A percentile compares a stretch with the other conserved stretches of the same genome.
Evolutionary conservation across 441 rosid genomes (phyloP).

Genomic region (Lepidium campestre): DNA sequence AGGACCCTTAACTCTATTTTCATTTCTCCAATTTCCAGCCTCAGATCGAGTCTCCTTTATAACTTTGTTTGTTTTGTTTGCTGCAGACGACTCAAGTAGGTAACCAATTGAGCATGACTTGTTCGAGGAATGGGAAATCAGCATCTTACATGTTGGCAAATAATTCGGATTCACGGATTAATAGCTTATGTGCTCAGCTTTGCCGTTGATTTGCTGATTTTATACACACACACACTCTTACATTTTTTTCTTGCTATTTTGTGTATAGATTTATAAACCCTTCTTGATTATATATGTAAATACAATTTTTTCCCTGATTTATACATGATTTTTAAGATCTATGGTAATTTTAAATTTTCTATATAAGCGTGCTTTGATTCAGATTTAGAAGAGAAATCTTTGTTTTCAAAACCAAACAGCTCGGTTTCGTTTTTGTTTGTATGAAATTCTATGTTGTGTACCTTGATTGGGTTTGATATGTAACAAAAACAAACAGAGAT

Average conservation of each 20-base stretch:
- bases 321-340: not conserved
- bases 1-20: slow-evolving; percentile 10
- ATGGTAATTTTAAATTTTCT: not conserved
- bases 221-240: not conserved
- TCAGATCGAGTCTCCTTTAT: not conserved
- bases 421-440: too few relatives aligned
- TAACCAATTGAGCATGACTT: slow-evolving; percentile 64
- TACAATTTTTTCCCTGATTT: not conserved
- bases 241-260: slow-evolving; percentile 9
- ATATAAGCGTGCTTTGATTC: not conserved
- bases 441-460: too few relatives aligned
- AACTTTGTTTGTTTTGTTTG: too few relatives aligned
- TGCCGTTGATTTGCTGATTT: slow-evolving; percentile 42
- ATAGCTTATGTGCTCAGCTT: slow-evolving; percentile 34
- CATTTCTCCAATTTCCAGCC: not conserved
- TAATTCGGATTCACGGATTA: slow-evolving; percentile 46
- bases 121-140: slow-evolving; percentile 58
- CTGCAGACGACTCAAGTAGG: slow-evolving; percentile 57
- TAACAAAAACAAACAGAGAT: too few relatives aligned
- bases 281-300: not conserved
- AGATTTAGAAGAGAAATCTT: not conserved
- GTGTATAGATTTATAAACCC: not conserved
- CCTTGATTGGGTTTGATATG: too few relatives aligned
- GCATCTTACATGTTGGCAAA: slow-evolving; percentile 41
- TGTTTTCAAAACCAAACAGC: too few relatives aligned